phyloP scores from a whole-genome alignment of 176 grass and related monocot genomes.

The Guadua angustifolia region DNA sequence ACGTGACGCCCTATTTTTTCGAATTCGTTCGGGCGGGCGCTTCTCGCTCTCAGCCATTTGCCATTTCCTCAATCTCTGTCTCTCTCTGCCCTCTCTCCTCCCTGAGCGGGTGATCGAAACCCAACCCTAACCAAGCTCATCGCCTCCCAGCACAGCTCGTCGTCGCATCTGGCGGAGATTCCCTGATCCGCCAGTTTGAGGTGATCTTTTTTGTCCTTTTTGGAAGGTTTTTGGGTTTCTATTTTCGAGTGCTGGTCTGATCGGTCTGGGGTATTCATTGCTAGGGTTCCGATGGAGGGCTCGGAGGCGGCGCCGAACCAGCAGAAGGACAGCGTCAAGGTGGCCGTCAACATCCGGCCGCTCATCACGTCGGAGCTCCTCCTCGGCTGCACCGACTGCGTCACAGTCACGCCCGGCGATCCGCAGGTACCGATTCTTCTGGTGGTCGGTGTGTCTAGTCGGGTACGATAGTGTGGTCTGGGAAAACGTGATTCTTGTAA shows the following conservation, averaged over 20 bases:
- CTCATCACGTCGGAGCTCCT: conserved; percentile 89
- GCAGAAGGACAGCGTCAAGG: conserved; percentile 81
- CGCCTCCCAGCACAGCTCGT: background rate
- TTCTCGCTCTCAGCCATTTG: conserved; percentile 38
- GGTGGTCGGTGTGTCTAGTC: background rate
- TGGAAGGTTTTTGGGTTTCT: background rate
- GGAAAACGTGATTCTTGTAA: background rate
- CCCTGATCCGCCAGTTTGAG: background rate
- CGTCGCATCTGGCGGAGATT: background rate
- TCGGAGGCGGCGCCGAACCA: conserved; percentile 47
- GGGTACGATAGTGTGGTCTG: background rate
- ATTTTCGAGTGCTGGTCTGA: background rate
- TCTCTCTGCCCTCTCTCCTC: background rate
- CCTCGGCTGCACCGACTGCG: conserved; percentile 79
- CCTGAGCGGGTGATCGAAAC: conserved; percentile 31
- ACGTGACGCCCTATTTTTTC: conserved; percentile 57
- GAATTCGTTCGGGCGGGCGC: conserved; percentile 55
- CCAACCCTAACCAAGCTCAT: conserved; percentile 17
- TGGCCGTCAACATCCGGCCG: conserved; percentile 87
- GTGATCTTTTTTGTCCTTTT: background rate
- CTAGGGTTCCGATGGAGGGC: conserved; percentile 56
- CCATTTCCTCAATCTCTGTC: conserved; percentile 1
- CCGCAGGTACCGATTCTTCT: conserved; percentile 67
- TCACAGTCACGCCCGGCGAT: conserved; percentile 70
- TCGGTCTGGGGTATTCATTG: background rate